These are phyloP conservation scores for Ophiostoma perfectum DNA, from an alignment of 2,329 filamentous ascomycete species.

Conservation along the genomic window DNA sequence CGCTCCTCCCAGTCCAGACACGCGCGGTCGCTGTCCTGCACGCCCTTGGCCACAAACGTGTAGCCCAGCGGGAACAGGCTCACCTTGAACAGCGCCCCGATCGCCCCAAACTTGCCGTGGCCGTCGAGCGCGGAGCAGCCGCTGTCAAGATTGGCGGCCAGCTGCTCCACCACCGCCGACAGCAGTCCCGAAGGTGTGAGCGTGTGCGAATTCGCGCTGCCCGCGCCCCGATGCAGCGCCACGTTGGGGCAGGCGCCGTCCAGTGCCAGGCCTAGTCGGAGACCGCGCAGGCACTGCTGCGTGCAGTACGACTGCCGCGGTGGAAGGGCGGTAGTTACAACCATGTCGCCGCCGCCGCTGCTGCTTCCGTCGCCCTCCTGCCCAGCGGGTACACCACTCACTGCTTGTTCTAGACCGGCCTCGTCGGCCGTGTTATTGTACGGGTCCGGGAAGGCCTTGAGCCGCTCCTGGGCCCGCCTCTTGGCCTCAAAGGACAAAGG, in stretches of 20 bases:
- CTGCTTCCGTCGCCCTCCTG: neutral
- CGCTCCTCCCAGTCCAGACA: slow-evolving; percentile 11
- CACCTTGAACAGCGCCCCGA: neutral
- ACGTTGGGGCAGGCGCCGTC: neutral
- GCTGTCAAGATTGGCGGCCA: neutral
- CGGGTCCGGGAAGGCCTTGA: neutral
- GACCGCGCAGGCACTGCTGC: neutral
- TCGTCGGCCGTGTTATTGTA: neutral
- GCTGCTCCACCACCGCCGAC: neutral
- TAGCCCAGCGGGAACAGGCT: neutral
- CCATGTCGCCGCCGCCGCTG: too few species aligned
- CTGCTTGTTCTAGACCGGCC: neutral
- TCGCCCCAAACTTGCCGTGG: neutral
- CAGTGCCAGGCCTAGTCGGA: neutral
- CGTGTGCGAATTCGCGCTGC: neutral
- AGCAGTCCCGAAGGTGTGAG: neutral
- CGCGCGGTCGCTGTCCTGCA: neutral
- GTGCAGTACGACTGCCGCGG: neutral
- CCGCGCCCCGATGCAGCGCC: neutral
- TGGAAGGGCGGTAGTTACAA: neutral
- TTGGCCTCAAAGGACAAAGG: neutral
- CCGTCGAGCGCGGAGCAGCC: neutral
- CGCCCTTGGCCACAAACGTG: neutral
- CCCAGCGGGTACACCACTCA: too few species aligned
- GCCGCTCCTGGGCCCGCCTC: neutral